These are phyloP conservation scores for Chaetomium cochliodes DNA, from an alignment of 495 filamentous ascomycete species.

Conservation along the genomic window DNA sequence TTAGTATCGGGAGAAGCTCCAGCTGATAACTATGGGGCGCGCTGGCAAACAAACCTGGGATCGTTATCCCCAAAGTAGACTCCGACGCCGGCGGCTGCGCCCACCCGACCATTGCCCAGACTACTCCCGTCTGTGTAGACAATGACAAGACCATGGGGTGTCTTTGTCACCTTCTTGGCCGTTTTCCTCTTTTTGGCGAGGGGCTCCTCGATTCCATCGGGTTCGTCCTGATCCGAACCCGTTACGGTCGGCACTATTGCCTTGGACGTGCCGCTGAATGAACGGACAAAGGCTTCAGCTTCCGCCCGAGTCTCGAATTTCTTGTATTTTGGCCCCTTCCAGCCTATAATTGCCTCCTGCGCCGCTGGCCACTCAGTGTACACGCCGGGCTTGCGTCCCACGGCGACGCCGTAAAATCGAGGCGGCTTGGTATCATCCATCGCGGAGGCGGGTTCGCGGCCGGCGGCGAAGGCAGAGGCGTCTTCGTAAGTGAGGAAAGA, in stretches of 20 bases:
- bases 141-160: conserved; percentile 44
- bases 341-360: conserved; percentile 72
- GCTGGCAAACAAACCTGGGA: conserved; percentile 54
- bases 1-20: neutral
- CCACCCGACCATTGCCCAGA: conserved; percentile 68
- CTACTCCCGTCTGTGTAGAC: conserved; percentile 92
- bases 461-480: conserved; percentile 72
- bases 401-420: conserved; percentile 83
- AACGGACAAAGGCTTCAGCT: conserved; percentile 55
- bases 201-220: conserved; percentile 39
- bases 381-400: conserved; percentile 77
- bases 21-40: neutral
- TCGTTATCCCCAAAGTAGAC: conserved; percentile 82
- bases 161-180: conserved; percentile 15
- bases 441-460: conserved; percentile 47
- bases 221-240: conserved; percentile 37
- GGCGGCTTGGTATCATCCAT: conserved; percentile 33
- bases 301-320: conserved; percentile 75
- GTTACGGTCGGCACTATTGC: conserved; percentile 30
- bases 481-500: conserved; percentile 74
- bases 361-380: conserved; percentile 85
- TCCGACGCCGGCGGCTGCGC: conserved; percentile 78
- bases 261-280: conserved; percentile 44
- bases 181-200: conserved; percentile 61
- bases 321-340: conserved; percentile 75